Percentiles rank a stretch among this genome's conserved stretches.
These are phyloP conservation scores for Collybiopsis luxurians DNA, from an alignment of 768 basidiomycete species.

Conservation along the genomic window DNA sequence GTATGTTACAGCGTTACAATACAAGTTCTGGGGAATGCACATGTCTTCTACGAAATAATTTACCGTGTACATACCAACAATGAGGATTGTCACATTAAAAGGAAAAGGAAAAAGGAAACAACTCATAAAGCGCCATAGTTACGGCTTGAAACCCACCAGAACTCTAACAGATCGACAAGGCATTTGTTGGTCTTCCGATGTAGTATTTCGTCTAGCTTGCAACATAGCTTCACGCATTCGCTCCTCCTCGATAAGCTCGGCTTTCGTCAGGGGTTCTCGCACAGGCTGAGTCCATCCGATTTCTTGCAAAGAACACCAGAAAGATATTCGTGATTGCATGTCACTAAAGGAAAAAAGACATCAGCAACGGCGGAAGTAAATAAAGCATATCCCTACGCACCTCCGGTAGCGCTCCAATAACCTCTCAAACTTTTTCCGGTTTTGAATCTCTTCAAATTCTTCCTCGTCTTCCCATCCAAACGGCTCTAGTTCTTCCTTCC, in stretches of 20 bases:
- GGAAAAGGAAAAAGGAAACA: too few species aligned
- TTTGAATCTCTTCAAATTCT: constrained; percentile 55
- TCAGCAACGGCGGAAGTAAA: background rate
- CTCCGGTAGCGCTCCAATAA: constrained; percentile 55
- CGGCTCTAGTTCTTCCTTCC: constrained; percentile 46
- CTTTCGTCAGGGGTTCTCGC: constrained; percentile 63
- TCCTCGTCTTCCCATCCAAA: constrained; percentile 74
- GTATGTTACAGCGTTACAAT: constrained; percentile 3
- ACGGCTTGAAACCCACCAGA: constrained; percentile 57
- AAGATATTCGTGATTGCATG: constrained; percentile 59
- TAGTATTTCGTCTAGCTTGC: constrained; percentile 51
- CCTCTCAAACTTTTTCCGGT: constrained; percentile 56
- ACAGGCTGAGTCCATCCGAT: constrained; percentile 59
- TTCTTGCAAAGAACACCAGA: constrained; percentile 61
- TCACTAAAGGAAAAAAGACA: constrained; percentile 38
- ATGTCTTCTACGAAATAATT: too few species aligned
- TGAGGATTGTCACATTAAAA: too few species aligned
- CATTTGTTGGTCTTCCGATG: constrained; percentile 47
- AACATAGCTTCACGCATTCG: constrained; percentile 59
- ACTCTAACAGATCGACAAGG: constrained; percentile 61
- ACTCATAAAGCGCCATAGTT: background rate
- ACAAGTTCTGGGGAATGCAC: too few species aligned
- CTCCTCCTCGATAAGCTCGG: constrained; percentile 67
- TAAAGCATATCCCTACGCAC: constrained; percentile 30
- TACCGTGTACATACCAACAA: too few species aligned